A percentile compares a stretch with the other conserved stretches of the same genome.
These are phyloP conservation scores for Arabidopsis lyrata DNA, from an alignment of 441 rosid species.

Conservation along the genomic window DNA sequence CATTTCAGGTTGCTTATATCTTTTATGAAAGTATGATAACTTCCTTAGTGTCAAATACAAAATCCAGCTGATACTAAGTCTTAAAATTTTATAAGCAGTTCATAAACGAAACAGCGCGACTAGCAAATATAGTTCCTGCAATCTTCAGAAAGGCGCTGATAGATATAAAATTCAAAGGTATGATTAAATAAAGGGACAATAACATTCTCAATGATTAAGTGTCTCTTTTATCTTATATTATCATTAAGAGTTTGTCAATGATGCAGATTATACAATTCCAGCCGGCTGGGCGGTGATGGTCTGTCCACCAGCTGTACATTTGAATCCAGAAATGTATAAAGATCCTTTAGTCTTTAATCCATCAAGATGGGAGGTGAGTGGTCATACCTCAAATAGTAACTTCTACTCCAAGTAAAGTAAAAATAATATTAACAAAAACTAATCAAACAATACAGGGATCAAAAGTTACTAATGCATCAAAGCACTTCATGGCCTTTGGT, in stretches of 20 bases:
- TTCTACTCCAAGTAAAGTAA: slow-evolving; percentile 24
- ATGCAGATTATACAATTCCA: slow-evolving; percentile 86
- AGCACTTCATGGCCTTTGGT: slow-evolving; percentile 97
- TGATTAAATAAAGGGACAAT: background rate
- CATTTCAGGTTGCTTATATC: slow-evolving; percentile 75
- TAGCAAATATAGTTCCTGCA: slow-evolving; percentile 95
- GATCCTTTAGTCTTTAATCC: slow-evolving; percentile 91
- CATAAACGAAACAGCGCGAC: slow-evolving; percentile 90
- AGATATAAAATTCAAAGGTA: slow-evolving; percentile 81
- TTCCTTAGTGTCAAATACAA: slow-evolving; percentile 14
- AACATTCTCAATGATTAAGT: slow-evolving; percentile 1
- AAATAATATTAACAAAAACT: background rate
- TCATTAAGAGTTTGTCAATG: slow-evolving; percentile 36
- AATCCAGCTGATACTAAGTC: slow-evolving; percentile 22
- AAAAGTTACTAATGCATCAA: slow-evolving; percentile 65
- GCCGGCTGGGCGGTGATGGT: slow-evolving; percentile 99
- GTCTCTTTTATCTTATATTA: slow-evolving; percentile 10
- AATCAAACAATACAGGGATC: slow-evolving; percentile 57
- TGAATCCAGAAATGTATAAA: slow-evolving; percentile 73
- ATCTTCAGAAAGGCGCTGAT: slow-evolving; percentile 89
- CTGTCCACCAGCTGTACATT: slow-evolving; percentile 98
- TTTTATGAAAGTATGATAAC: background rate
- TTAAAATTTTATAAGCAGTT: slow-evolving; percentile 56
- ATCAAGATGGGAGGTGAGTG: slow-evolving; percentile 58
- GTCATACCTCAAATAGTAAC: slow-evolving; percentile 21